Conservation (phyloP, 164 flowering plant species). For the Vitis amurensis region DNA sequence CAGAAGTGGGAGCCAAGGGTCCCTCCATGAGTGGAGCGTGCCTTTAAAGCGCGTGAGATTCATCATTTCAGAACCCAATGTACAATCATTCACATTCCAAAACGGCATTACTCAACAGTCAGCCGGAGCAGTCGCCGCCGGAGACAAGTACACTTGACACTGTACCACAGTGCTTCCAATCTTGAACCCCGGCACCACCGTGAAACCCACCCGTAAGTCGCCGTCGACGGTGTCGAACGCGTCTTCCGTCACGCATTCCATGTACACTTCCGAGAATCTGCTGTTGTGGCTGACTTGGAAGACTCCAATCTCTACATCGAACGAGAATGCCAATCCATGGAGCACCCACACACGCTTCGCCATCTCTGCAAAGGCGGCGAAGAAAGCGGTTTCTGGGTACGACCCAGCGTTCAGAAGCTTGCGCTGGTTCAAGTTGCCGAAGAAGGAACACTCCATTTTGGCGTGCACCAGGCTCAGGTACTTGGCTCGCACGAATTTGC, state of each 20-base stretch:
- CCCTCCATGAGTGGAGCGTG: too few relatives aligned
- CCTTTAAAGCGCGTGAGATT: too few relatives aligned
- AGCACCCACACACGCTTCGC: conserved; percentile 69
- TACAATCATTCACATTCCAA: too few relatives aligned
- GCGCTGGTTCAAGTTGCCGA: conserved; percentile 67
- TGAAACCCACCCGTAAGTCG: conserved; percentile 50
- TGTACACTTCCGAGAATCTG: conserved; percentile 79
- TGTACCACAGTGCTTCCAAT: conserved; percentile 69
- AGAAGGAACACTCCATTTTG: conserved; percentile 77
- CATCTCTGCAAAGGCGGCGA: conserved; percentile 66
- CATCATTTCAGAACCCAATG: too few relatives aligned
- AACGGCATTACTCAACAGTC: neutral
- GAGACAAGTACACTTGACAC: conserved; percentile 61
- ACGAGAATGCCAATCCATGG: conserved; percentile 60
- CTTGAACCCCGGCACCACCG: conserved; percentile 85
- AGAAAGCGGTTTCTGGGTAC: conserved; percentile 63
- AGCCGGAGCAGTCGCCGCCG: conserved; percentile 11
- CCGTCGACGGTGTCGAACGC: conserved; percentile 17
- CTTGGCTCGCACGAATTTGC: conserved; percentile 52
- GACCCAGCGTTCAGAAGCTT: conserved; percentile 49
- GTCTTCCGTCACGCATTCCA: conserved; percentile 64
- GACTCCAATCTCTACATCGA: conserved; percentile 43
- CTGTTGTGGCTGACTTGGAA: conserved; percentile 54
- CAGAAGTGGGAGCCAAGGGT: too few relatives aligned
- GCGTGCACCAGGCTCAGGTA: conserved; percentile 68